These are phyloP conservation scores for Acanthamoeba sp. DNA, from an alignment of 208 protist genomes.

Conservation along the genomic window DNA sequence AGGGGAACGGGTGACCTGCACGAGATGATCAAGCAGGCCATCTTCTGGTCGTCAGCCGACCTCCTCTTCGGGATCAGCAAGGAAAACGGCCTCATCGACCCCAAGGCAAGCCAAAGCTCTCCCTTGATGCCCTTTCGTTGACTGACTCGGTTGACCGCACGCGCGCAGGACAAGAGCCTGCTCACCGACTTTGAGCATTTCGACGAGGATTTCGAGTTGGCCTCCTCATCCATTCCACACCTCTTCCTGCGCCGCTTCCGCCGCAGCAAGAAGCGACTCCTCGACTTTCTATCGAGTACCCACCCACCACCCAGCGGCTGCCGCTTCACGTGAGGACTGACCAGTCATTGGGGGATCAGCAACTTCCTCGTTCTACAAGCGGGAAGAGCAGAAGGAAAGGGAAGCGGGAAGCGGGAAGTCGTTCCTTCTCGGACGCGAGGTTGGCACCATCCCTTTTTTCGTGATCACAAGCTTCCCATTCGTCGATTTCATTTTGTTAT, in stretches of 20 bases:
- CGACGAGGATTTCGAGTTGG: conserved; percentile 63
- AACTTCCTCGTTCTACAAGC: neutral
- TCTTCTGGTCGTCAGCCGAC: conserved; percentile 49
- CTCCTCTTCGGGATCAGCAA: conserved; percentile 60
- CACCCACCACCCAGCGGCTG: no score
- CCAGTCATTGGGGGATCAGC: no score
- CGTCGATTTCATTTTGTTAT: no score
- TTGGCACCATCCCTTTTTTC: no score
- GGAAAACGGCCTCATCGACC: conserved; percentile 36
- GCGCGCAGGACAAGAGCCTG: conserved; percentile 4
- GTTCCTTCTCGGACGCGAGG: conserved; percentile 18
- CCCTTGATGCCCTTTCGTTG: neutral
- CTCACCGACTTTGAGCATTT: conserved; percentile 41
- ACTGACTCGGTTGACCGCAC: neutral
- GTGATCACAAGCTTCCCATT: no score
- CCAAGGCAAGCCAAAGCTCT: neutral
- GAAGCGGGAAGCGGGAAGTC: neutral
- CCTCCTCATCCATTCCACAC: conserved; percentile 16
- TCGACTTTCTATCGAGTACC: conserved; percentile 17
- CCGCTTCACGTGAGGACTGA: no score
- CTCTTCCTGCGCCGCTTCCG: conserved; percentile 41
- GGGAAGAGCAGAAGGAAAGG: neutral
- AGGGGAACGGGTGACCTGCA: neutral
- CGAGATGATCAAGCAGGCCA: conserved; percentile 64
- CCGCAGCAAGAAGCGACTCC: conserved; percentile 21